A percentile compares a stretch with the other conserved stretches of the same genome.
Evolutionary conservation across 164 flowering plant species (phyloP).

Genomic region (Dillenia suffruticosa): DNA sequence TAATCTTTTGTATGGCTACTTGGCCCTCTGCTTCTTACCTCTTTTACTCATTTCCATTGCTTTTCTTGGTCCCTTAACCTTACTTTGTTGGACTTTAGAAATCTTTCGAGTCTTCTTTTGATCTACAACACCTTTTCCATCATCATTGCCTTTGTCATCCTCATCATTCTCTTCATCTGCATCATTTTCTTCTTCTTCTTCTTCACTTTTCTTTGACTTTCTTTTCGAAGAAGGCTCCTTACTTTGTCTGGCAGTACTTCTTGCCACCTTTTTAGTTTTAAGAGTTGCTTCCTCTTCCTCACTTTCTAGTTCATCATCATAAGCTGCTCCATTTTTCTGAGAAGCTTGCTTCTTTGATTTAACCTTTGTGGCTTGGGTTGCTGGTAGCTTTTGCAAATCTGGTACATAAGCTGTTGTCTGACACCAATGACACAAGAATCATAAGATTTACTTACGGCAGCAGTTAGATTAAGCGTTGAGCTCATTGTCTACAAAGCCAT

Average conservation of each 20-base stretch:
- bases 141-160: background rate
- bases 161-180: background rate
- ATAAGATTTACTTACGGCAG: slow-evolving; percentile 1
- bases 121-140: slow-evolving; percentile 10
- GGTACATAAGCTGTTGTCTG: slow-evolving; percentile 96
- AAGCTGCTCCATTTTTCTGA: slow-evolving; percentile 16
- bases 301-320: slow-evolving; percentile 19
- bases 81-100: slow-evolving; percentile 14
- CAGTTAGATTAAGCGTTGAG: background rate
- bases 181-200: slow-evolving; percentile 12
- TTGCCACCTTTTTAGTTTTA: slow-evolving; percentile 25
- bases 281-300: slow-evolving; percentile 26
- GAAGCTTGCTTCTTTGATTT: slow-evolving; percentile 33
- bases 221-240: slow-evolving; percentile 30
- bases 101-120: slow-evolving; percentile 20
- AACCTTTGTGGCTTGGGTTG: slow-evolving; percentile 39
- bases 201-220: slow-evolving; percentile 30
- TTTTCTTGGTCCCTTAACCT: slow-evolving; percentile 20
- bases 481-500: slow-evolving; percentile 17
- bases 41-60: background rate
- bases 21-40: too few relatives aligned
- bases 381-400: slow-evolving; percentile 74
- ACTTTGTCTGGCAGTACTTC: slow-evolving; percentile 17
- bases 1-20: too few relatives aligned
- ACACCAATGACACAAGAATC: slow-evolving; percentile 5